Base-by-base conservation (phyloP, 1,139 yeast genomes). In the Yarrowia galli region DNA sequence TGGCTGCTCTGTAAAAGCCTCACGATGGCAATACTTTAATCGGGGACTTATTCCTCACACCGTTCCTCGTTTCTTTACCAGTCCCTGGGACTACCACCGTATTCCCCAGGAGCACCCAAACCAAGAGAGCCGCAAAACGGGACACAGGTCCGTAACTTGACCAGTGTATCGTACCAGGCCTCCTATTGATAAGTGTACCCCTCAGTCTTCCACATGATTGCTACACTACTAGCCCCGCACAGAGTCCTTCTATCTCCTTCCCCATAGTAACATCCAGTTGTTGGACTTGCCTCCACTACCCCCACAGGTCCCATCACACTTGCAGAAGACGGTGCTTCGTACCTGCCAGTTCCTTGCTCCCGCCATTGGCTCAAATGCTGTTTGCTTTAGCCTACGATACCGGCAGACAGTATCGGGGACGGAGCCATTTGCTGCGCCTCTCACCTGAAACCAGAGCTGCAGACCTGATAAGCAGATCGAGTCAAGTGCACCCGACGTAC, bases 221-320 rank as follows among this genome's bases (percentile, higher is more conserved):
- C 42, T 20, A 51, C 58, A 42, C 58, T 35, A 20, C 28, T 51
- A 35, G 18, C 58, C 58, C 58, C 43, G 28, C 53, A 18, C 5
- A 13, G 16, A 12, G 16, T 16, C 35, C 35, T 9, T 18, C 38
- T 48, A 28, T 48, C 10, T 10, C 54, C 25, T 28, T 25, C 51
- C 20, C 20, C 51, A n/a, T 16, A 10, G 35, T 25, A 18, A 25
- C 51, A 16, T 46, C 18, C 6, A 1, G 32, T 13, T 20, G 28
- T 25, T 25, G 38, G 16, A 28, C 23, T 16, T 28, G 16, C n/a
- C 28, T 22, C 1, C 20, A 15, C 56, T 20, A 23, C 58, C 58
- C 58, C 60, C 60, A 53, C 60, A 53, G 38, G 35, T 46, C 60
- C 42, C 60, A 53, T 53, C 60, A 36, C 60, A 35, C 60, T 36